Conservation (phyloP, 2,329 filamentous ascomycete genomes). For the Coccinonectria pachysandricola region DNA sequence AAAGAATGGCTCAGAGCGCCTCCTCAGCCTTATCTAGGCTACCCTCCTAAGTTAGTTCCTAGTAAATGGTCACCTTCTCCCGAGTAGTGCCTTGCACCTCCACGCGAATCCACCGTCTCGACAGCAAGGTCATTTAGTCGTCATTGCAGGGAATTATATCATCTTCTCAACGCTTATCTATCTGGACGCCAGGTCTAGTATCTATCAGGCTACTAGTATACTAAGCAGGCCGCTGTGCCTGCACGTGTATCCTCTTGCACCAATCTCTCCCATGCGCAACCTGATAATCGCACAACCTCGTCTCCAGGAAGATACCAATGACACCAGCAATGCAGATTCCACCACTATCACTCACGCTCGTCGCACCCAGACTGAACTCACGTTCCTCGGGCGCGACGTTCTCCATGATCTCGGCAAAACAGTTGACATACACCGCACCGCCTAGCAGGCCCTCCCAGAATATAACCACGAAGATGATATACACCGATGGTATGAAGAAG, state of each 20-base stretch:
- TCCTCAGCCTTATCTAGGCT: too few species aligned
- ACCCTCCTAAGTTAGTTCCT: too few species aligned
- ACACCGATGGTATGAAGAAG: constrained; percentile 75
- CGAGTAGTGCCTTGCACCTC: too few species aligned
- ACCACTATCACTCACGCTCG: constrained; percentile 82
- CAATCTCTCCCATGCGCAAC: constrained; percentile 68
- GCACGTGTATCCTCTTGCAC: constrained; percentile 48
- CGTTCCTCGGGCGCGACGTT: constrained; percentile 65
- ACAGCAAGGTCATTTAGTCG: too few species aligned
- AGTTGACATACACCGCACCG: constrained; percentile 89
- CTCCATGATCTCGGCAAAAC: constrained; percentile 89
- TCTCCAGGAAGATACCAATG: constrained; percentile 72
- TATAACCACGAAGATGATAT: constrained; percentile 71
- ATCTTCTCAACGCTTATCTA: too few species aligned
- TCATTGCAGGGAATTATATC: too few species aligned
- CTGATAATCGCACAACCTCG: constrained; percentile 74
- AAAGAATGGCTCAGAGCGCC: too few species aligned
- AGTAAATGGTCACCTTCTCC: too few species aligned
- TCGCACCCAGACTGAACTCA: constrained; percentile 84
- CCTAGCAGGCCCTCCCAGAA: constrained; percentile 94
- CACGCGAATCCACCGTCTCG: too few species aligned
- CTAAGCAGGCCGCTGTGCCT: too few species aligned
- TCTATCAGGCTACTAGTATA: too few species aligned
- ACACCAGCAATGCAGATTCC: constrained; percentile 87
- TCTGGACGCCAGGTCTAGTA: too few species aligned